A percentile compares a stretch with the other conserved stretches of the same genome.
Evolutionary conservation across 140 eudicot species (phyloP).

Genomic region (Senecio squalidus): DNA sequence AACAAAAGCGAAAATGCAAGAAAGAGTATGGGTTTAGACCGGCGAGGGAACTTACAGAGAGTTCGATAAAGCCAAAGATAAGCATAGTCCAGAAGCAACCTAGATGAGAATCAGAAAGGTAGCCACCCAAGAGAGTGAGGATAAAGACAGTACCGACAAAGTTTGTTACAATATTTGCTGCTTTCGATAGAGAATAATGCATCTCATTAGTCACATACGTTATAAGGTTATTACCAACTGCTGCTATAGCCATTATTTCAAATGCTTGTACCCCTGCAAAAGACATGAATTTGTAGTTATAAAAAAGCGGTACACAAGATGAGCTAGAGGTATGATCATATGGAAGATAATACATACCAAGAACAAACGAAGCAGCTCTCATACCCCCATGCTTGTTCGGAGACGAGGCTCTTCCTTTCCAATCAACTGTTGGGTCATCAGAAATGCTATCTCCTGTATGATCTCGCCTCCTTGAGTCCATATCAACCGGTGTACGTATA

Average conservation of each 20-base stretch:
- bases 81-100: slow-evolving; percentile 97
- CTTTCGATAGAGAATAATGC: slow-evolving; percentile 75
- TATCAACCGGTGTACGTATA: slow-evolving; percentile 3
- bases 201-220: slow-evolving; percentile 86
- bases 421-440: slow-evolving; percentile 51
- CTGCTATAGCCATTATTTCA: slow-evolving; percentile 96
- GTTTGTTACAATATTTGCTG: slow-evolving; percentile 93
- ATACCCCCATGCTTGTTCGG: slow-evolving; percentile 75
- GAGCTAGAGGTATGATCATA: too few species aligned
- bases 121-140: slow-evolving; percentile 85
- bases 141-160: slow-evolving; percentile 85
- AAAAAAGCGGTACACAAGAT: too few species aligned
- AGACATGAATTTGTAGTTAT: not conserved
- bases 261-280: slow-evolving; percentile 81
- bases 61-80: slow-evolving; percentile 89
- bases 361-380: slow-evolving; percentile 86
- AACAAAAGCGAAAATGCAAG: not conserved
- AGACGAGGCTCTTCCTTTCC: slow-evolving; percentile 82
- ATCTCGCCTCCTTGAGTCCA: slow-evolving; percentile 31
- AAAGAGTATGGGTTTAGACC: not conserved
- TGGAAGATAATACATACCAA: slow-evolving; percentile 37
- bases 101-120: slow-evolving; percentile 86
- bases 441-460: slow-evolving; percentile 20
- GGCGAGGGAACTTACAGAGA: slow-evolving; percentile 51
- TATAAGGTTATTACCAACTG: slow-evolving; percentile 93